Evolutionary conservation across 2,329 filamentous ascomycete species (phyloP), one percentile per base, ranked within the genome.

Genomic region (Ustilaginoidea virens): DNA sequence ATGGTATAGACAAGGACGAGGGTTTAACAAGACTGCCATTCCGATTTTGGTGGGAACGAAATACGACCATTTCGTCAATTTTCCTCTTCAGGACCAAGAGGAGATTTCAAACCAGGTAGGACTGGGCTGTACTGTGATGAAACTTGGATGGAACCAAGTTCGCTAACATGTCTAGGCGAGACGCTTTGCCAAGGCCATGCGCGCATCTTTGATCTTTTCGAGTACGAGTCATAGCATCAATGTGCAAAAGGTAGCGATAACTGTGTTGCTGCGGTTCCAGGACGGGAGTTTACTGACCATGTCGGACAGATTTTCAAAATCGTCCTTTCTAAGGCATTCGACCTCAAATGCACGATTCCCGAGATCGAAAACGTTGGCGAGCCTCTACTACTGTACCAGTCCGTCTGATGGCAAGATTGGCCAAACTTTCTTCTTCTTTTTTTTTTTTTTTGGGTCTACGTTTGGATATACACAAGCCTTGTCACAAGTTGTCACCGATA

Each of bases 11-110:
- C 90, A 98, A 57, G 90, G 90, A 27, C 72, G 90, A 39, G 90
- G 90, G 15, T 98, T 98, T 66, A 98, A 98, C 67, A 98, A 98
- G 66, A 98, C 90, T 10, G 90, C 90, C n/a, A 98, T 98, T 41
- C 90, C 90, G 0, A 93, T 98, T 47, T 58, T 98, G 15, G 82
- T 98, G 12, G 90, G 90, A 35, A 98, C 90, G 20, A 98, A 98
- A 56, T 98, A 96, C 53, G 90, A 98, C 47, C 90, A 96, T 50
- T 98, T 98, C 60, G 87, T 98, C 56, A 98, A 96, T 58, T 94
- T 98, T 47, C 86, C 90, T 1, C 71, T 81, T 23, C 87, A 96
- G 51, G 90, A 98, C 49, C 90, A 98, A 52, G 90, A 98, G 53
- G 90, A 98, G 57, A 98, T 98, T 37, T 93, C 85, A 10, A 86